These are phyloP conservation scores for Arthrinium phaeospermum DNA, from an alignment of 2,329 filamentous ascomycete genomes.

Conservation along the genomic window DNA sequence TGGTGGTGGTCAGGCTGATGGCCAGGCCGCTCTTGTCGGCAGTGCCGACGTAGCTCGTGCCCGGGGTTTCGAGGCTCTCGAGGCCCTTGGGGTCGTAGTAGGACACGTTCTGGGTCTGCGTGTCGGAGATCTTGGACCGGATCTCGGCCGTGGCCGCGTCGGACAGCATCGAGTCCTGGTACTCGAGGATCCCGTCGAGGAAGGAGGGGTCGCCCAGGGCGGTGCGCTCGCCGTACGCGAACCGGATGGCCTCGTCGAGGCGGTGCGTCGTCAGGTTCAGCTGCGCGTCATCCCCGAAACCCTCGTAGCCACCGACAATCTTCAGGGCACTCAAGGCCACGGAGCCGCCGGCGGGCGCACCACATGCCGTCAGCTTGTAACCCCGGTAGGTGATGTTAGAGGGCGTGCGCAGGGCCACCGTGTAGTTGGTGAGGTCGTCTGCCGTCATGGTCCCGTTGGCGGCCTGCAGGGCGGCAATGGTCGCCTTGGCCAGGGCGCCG, in stretches of 20 bases:
- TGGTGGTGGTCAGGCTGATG: slow-evolving; percentile 78
- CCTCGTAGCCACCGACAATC: slow-evolving; percentile 72
- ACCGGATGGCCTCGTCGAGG: slow-evolving; percentile 83
- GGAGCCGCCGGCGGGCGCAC: slow-evolving; percentile 75
- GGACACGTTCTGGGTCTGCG: slow-evolving; percentile 44
- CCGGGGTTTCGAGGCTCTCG: slow-evolving; percentile 63
- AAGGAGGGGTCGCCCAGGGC: slow-evolving; percentile 79
- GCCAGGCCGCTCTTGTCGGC: slow-evolving; percentile 74
- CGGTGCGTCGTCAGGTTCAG: slow-evolving; percentile 73
- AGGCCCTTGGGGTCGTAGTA: slow-evolving; percentile 53
- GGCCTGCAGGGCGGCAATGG: slow-evolving; percentile 64
- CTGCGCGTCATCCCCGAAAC: slow-evolving; percentile 61
- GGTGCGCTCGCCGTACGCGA: slow-evolving; percentile 77
- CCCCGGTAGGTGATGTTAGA: slow-evolving; percentile 70
- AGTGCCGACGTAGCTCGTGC: slow-evolving; percentile 70
- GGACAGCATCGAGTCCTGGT: slow-evolving; percentile 71
- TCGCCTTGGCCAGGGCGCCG: slow-evolving; percentile 43
- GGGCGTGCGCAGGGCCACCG: slow-evolving; percentile 65
- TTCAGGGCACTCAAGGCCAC: slow-evolving; percentile 78
- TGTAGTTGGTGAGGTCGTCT: slow-evolving; percentile 78
- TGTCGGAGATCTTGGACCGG: slow-evolving; percentile 51
- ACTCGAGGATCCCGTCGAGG: slow-evolving; percentile 62
- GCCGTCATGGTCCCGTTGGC: slow-evolving; percentile 81
- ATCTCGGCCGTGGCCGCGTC: slow-evolving; percentile 60
- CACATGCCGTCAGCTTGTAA: slow-evolving; percentile 69